Evolutionary conservation across 768 basidiomycete genomes (phyloP), one percentile per base, ranked within the genome.

Genomic region (Lentinula boryana): DNA sequence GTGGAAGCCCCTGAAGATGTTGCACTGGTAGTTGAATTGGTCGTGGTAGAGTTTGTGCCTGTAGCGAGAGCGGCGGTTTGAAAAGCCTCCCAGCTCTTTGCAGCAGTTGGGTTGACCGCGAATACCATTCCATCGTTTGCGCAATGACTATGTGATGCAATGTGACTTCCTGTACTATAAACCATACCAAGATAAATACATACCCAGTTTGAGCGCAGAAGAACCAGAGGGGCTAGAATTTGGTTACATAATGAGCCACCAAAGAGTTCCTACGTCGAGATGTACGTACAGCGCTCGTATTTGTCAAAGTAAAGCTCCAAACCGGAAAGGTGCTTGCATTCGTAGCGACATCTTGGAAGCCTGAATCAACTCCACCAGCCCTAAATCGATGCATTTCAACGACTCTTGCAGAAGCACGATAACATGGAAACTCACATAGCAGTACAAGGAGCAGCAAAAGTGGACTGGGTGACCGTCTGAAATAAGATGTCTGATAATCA

Each of bases 151-250:
- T 13, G 8, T 13, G 13, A 33, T 13, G 1, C 15, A 51, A 12
- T 6, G 13, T 51, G 21, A 15, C 2, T 38, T 6, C 46, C 48
- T 16, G 58, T 32, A 33, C 13, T 10, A 16, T 36, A 5, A n/a
- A 8, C 3, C 13, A 38, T 8, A 48, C 4, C 18, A 16, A n/a
- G 4, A 43, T 33, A 12, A 15, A 46, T 18, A 63, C 68, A 61
- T 66, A 74, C 71, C 67, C 67, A 13, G 67, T 69, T 59, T 79
- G 80, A 23, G 69, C 71, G 64, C 82, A 84, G 72, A 74, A 81
- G 75, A 82, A 83, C 82, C 82, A 84, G 51, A 83, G 70, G n/a
- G 82, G 80, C 7, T 51, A 18, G 32, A 15, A 3, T 9, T 72
- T 70, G 27, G 71, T 5, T 33, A 35, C 67, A 64, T 69, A 69